Percentiles rank a stretch among this genome's conserved stretches.
Conservation (phyloP, 2,329 filamentous ascomycete genomes). For the Botrytis paeoniae region DNA sequence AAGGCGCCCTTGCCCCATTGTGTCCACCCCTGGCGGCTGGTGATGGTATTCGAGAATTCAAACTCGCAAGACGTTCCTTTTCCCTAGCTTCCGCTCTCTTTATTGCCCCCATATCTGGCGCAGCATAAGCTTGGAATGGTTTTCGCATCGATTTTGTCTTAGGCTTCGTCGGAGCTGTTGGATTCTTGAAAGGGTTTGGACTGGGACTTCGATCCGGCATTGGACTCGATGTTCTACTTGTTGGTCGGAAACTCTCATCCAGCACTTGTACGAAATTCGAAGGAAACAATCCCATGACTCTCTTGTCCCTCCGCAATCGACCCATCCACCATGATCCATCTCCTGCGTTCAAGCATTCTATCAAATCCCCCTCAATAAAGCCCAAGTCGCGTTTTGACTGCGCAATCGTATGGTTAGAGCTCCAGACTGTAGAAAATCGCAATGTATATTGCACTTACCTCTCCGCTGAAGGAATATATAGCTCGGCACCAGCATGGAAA, state of each 20-base stretch:
- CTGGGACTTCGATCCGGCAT: conserved; percentile 36
- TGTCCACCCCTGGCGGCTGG: conserved; percentile 29
- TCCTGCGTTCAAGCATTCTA: conserved; percentile 96
- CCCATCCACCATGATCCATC: conserved; percentile 99
- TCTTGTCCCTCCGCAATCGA: conserved; percentile 80
- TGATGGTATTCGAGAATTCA: conserved; percentile 31
- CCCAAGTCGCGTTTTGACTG: conserved; percentile 89
- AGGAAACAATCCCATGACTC: conserved; percentile 89
- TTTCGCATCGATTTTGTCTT: conserved; percentile 62
- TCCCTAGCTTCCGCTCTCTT: conserved; percentile 42
- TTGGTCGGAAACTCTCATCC: conserved; percentile 78
- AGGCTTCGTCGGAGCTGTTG: conserved; percentile 34
- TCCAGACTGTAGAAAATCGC: not conserved
- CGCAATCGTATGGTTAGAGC: conserved; percentile 6
- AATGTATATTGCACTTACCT: conserved; percentile 45
- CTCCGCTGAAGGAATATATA: conserved; percentile 90
- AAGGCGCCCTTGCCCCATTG: conserved; percentile 29
- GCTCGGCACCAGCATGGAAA: conserved; percentile 93
- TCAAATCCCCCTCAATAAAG: conserved; percentile 95
- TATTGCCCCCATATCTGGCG: conserved; percentile 62
- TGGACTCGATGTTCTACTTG: conserved; percentile 58
- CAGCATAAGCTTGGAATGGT: conserved; percentile 64
- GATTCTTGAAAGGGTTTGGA: conserved; percentile 36
- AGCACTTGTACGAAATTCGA: conserved; percentile 96
- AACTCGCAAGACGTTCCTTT: conserved; percentile 33